A percentile compares a stretch with the other conserved stretches of the same genome.
phyloP scores from a whole-genome alignment of 176 grass and related monocot genomes.

The Raddia distichophylla region DNA sequence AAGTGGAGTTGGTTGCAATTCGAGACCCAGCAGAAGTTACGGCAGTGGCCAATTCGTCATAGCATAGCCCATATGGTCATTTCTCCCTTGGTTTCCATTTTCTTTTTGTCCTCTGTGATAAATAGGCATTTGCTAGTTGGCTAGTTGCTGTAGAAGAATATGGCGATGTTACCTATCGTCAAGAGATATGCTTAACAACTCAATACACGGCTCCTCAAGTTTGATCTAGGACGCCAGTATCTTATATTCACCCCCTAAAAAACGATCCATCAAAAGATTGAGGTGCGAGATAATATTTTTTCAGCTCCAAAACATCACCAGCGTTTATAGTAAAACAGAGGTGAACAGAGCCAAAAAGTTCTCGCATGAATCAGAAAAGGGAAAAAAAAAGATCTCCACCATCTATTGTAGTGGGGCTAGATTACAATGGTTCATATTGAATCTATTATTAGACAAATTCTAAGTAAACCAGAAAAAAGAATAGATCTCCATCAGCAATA shows the following conservation, averaged over 20 bases:
- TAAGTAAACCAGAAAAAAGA: no score
- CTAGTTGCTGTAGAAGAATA: not conserved
- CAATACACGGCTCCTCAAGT: not conserved
- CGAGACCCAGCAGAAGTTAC: not conserved
- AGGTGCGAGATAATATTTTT: not conserved
- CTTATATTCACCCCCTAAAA: not conserved
- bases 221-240: constrained; percentile 5
- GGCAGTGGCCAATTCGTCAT: not conserved
- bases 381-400: no score
- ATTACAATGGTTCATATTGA: no score
- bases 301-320: not conserved
- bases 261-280: not conserved
- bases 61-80: not conserved
- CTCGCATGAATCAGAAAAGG: no score
- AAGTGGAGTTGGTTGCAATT: constrained; percentile 29
- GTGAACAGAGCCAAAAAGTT: no score
- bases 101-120: not conserved
- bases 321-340: no score
- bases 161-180: not conserved
- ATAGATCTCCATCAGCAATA: no score
- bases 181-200: not conserved
- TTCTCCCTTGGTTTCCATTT: not conserved
- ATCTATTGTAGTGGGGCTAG: no score
- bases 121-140: not conserved
- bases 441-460: no score